Evolutionary conservation across 2,329 filamentous ascomycete genomes (phyloP).

Genomic region (Zasmidium angulare): DNA sequence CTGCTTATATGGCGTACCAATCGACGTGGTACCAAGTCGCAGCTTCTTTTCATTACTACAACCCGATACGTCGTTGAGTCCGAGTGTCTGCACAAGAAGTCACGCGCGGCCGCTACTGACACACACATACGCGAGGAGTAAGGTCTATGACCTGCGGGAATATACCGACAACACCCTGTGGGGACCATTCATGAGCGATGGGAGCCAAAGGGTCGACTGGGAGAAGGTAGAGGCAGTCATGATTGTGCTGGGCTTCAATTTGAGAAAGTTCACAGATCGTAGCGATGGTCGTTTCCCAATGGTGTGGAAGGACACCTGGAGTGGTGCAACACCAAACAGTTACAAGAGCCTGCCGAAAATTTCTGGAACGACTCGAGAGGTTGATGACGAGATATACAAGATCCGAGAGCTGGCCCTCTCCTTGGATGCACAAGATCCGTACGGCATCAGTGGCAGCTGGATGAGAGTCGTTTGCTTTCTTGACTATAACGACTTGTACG

Average conservation of each 20-base stretch:
- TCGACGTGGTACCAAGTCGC: conserved; percentile 38
- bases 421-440: conserved; percentile 64
- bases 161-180: conserved; percentile 63
- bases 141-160: conserved; percentile 72
- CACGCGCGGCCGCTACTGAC: conserved; percentile 17
- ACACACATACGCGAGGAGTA: conserved; percentile 61
- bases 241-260: conserved; percentile 66
- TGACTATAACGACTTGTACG: conserved; percentile 71
- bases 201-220: conserved; percentile 67
- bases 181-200: conserved; percentile 71
- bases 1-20: conserved; percentile 62
- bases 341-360: conserved; percentile 13
- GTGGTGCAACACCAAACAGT: conserved; percentile 51
- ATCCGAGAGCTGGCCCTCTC: conserved; percentile 40
- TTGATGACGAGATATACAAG: conserved; percentile 23
- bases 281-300: conserved; percentile 49
- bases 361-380: conserved; percentile 10
- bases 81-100: conserved; percentile 25
- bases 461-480: conserved; percentile 56
- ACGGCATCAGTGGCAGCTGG: conserved; percentile 70
- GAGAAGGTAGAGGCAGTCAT: conserved; percentile 76
- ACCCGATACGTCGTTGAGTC: conserved; percentile 14
- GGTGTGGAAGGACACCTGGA: conserved; percentile 59
- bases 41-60: conserved; percentile 28
- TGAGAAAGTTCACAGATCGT: conserved; percentile 48